Base-by-base conservation (phyloP, 1,284 basidiomycete genomes). In the Exobasidium cylindrosporum region DNA sequence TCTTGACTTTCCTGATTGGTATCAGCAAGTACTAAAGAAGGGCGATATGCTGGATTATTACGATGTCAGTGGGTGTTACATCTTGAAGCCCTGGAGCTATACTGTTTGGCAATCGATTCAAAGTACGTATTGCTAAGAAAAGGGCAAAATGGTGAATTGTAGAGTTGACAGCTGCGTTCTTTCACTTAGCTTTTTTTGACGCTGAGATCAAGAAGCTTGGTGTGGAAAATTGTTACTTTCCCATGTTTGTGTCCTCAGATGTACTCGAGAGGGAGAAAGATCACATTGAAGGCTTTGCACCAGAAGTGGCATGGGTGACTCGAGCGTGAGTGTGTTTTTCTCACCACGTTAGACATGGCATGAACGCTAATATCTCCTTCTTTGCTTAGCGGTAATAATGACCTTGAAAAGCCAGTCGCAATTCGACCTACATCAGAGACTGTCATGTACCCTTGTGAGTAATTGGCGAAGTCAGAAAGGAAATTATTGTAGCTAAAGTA, bases 21-120 rank as follows among this genome's bases (percentile, higher is more conserved):
- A 79, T 61, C 70, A 76, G 43, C 72, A 95, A 90, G 93, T 97
- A n/a, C 84, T 98, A 66, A 84, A 95, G 81, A 97, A 98, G 60
- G 91, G 93, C 26, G 94, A 99, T 77, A 97, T 99, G 95, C 83
- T 99, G 61, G 96, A 98, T 79, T 98, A 98, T 83, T 98, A 98
- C 83, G 94, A 89, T 81, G 93, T 99, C 75, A 94, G 91, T 67
- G 96, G 95, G 28, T 99, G 95, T 81, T 98, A 98, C 83, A 97
- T 98, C 77, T 87, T 98, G 66, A 94, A 93, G 81, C 96, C 96
- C 0, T 93, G 92, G 89, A 95, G 92, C 5, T 98, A 92, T 83
- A 88, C 87, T 74, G 93, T 98, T 78, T 98, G 96, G 96, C 92
- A 97, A 80, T 85, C 85, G 62, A 97, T 99, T 68, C 92, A 96